Evolutionary conservation across 495 filamentous ascomycete genomes (phyloP).

Genomic region (Talaromyces adpressus): DNA sequence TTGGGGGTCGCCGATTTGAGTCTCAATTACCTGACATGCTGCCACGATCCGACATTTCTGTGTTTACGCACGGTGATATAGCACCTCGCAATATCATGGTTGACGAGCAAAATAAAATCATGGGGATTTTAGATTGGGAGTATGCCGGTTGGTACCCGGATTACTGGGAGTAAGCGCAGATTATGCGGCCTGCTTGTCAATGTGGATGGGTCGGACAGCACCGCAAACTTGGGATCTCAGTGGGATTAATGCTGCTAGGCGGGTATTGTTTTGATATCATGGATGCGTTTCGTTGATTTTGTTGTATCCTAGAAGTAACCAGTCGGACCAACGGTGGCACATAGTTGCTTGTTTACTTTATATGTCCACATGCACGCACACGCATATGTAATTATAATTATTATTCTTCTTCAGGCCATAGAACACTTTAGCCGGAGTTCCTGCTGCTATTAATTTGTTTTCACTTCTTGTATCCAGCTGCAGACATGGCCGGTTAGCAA

Average conservation of each 20-base stretch:
- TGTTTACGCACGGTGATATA: slow-evolving; percentile 24
- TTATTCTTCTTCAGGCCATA: neutral
- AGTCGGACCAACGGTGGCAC: neutral
- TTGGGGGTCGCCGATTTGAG: slow-evolving; percentile 21
- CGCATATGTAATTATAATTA: neutral
- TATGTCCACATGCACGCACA: neutral
- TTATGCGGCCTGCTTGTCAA: slow-evolving; percentile 26
- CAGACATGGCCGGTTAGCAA: neutral
- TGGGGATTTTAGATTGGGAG: slow-evolving; percentile 44
- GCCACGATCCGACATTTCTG: slow-evolving; percentile 20
- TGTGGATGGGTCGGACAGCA: slow-evolving; percentile 34
- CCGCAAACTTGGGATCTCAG: slow-evolving; percentile 31
- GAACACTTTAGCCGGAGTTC: neutral
- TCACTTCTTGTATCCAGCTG: neutral
- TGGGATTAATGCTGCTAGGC: slow-evolving; percentile 32
- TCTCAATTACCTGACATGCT: slow-evolving; percentile 25
- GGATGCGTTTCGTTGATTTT: neutral
- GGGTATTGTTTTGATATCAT: slow-evolving; percentile 28
- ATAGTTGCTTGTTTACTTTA: neutral
- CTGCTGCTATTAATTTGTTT: neutral
- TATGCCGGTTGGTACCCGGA: slow-evolving; percentile 43
- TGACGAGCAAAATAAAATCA: slow-evolving; percentile 25
- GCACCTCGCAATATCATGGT: slow-evolving; percentile 32
- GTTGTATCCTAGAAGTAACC: neutral
- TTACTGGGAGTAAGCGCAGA: slow-evolving; percentile 45